Base-by-base conservation (phyloP, 257 asterid genomes). In the Rhazya stricta region DNA sequence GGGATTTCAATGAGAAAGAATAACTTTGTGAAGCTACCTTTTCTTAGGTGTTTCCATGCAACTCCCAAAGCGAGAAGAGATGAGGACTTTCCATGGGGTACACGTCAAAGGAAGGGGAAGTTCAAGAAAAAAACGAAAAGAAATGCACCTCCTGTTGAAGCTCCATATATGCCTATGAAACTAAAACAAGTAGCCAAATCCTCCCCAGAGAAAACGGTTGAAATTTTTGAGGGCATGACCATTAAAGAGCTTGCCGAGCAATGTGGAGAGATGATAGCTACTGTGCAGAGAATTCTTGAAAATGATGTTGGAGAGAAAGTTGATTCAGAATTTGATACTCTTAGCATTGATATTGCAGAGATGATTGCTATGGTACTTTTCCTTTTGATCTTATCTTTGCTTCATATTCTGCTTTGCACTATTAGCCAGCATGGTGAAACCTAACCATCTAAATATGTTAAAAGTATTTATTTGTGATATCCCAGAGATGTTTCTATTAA, bases 211-310 rank as follows among this genome's bases (percentile, higher is more conserved):
- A 92, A 83, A 84, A 91, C 92, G 30, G 79, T 94, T 68, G 96
- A 94, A 76, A 92, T 94, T 81, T 94, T 94, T 72, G 99, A 94
- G 72, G 99, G 98, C 79, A 94, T 94, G 85, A 79, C 96, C 36
- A 79, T 87, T 78, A 58, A 72, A 75, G 99, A 94, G 89, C 92
- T 94, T 66, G 88, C 99, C 69, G 84, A 91, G 80, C 97, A 89
- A 65, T 88, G 96, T 84, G 97, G 98, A 79, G 94, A 87, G 83
- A 76, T 92, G 56, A 72, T 80, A 76, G 53, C 88, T 79, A 78
- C 87, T 8, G 74, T 92, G 82, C 96, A 92, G 85, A 84, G 86
- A 79, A 85, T 94, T 77, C 90, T 94, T 74, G 63, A 80, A 46
- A 89, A 88, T 86, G 71, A 66, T 37, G 96, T 89, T 60, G 99